These are phyloP conservation scores for Boechera divaricarpa DNA, from an alignment of 345 rosid species.

Conservation along the genomic window DNA sequence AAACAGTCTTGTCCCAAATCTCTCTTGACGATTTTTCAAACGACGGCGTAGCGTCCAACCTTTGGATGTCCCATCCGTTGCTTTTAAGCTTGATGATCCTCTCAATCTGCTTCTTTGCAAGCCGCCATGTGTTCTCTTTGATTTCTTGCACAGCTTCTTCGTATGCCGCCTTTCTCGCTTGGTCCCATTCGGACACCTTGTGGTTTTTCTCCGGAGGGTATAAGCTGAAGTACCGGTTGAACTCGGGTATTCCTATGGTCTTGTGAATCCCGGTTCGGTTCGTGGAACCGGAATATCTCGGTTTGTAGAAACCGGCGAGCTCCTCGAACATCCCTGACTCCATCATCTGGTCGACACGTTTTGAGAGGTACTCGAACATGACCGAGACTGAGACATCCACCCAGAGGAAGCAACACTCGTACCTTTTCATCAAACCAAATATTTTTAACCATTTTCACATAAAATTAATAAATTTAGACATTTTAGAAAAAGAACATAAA, in stretches of 20 bases:
- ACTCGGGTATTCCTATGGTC: slow-evolving; percentile 81
- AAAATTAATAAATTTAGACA: too few relatives aligned
- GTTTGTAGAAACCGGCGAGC: slow-evolving; percentile 52
- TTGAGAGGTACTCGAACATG: slow-evolving; percentile 50
- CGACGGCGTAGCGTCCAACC: slow-evolving; percentile 71
- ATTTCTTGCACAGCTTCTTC: slow-evolving; percentile 57
- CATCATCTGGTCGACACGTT: slow-evolving; percentile 80
- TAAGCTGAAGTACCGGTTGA: slow-evolving; percentile 55
- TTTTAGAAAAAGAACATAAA: too few relatives aligned
- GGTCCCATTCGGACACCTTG: slow-evolving; percentile 33
- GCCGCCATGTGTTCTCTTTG: slow-evolving; percentile 57
- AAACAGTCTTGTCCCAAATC: slow-evolving; percentile 68
- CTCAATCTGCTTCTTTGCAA: slow-evolving; percentile 66
- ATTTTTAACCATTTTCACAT: too few relatives aligned
- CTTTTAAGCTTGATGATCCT: slow-evolving; percentile 63
- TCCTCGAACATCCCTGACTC: slow-evolving; percentile 72
- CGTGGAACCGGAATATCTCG: slow-evolving; percentile 36
- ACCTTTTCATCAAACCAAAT: slow-evolving; percentile 38
- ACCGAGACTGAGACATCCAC: slow-evolving; percentile 71
- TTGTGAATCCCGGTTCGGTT: slow-evolving; percentile 54
- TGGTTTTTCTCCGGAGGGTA: slow-evolving; percentile 46
- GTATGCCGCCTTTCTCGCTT: slow-evolving; percentile 41
- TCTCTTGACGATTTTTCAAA: slow-evolving; percentile 50
- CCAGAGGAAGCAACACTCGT: slow-evolving; percentile 81
- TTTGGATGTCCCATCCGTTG: slow-evolving; percentile 68